Evolutionary conservation across 2,329 filamentous ascomycete genomes (phyloP), one percentile per base, ranked within the genome.

Genomic region (Gyromitra esculenta): DNA sequence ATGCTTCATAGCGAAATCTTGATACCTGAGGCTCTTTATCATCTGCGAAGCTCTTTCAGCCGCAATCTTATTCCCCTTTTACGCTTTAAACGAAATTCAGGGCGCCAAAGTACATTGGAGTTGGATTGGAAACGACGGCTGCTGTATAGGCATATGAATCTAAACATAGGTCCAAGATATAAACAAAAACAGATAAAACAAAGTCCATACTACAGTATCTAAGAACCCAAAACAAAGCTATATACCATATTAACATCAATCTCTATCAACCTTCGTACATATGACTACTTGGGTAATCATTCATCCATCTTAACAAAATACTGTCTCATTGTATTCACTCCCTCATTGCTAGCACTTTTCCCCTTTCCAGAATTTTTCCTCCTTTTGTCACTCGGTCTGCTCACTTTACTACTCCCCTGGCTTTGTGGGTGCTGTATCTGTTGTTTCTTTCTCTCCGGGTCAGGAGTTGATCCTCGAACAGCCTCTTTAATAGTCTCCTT

Each of bases 401-500:
- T 18, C 2, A 25, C 21, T 74, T 69, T 63, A n/a, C 56, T n/a
- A 45, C 37, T 56, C 37, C 50, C 70, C 41, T 73, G 70, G 15
- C 41, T 52, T 21, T 66, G 70, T 21, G 50, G 41, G 18, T 41
- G 71, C 9, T 69, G 71, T 11, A 25, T n/a, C 7, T 56, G 63
- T 18, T 15, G 65, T 31, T 37, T 64, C 1, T 59, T 50, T n/a
- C 18, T 9, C 15, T 15, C 37, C 41, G 41, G 50, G 7, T 18
- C 15, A 21, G 72, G 66, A 15, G 75, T 43, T 31, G 73, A 43
- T n/a, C 72, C 65, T 35, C 60, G 64, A 9, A 64, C 64, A 11
- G 62, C 71, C 50, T 77, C 64, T 21, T 74, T 73, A 31, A 77
- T 77, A 7, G 71, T 75, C 43, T 75, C 71, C 52, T 91, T 87